These are phyloP conservation scores for Cladophialophora immunda DNA, from an alignment of 2,329 filamentous ascomycete species.

Conservation along the genomic window DNA sequence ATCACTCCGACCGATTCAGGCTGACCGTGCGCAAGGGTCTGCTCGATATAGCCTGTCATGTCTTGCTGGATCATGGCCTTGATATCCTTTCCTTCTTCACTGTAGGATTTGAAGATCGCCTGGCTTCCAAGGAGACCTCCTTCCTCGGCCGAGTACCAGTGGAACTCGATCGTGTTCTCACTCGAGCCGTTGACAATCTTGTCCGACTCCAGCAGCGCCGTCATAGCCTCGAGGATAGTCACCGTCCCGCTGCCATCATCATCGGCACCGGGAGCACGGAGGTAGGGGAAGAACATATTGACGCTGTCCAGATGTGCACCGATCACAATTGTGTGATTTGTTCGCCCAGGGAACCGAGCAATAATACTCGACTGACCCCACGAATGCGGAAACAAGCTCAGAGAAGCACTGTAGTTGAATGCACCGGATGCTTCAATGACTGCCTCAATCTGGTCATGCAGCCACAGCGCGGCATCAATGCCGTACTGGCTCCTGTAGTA, in stretches of 20 bases:
- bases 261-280: conserved; percentile 91
- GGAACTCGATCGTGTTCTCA: conserved; percentile 90
- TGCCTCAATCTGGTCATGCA: conserved; percentile 76
- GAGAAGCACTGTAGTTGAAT: conserved; percentile 70
- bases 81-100: conserved; percentile 75
- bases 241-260: conserved; percentile 94
- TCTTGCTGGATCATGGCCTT: conserved; percentile 99
- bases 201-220: conserved; percentile 77
- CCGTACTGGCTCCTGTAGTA: conserved; percentile 72
- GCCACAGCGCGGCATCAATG: conserved; percentile 85
- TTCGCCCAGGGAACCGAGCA: conserved; percentile 86
- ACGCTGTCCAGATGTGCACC: conserved; percentile 96
- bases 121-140: conserved; percentile 87
- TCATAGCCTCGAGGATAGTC: conserved; percentile 90
- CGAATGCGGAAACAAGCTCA: conserved; percentile 77
- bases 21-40: conserved; percentile 81
- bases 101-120: conserved; percentile 85
- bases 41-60: conserved; percentile 91
- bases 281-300: conserved; percentile 86
- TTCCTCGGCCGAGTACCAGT: conserved; percentile 94
- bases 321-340: conserved; percentile 83
- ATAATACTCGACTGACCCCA: conserved; percentile 95
- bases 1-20: conserved; percentile 91
- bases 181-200: conserved; percentile 75
- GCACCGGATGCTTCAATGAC: conserved; percentile 77